phyloP scores from a whole-genome alignment of 2,329 filamentous ascomycete species.

The Pseudogymnoascus destructans region DNA sequence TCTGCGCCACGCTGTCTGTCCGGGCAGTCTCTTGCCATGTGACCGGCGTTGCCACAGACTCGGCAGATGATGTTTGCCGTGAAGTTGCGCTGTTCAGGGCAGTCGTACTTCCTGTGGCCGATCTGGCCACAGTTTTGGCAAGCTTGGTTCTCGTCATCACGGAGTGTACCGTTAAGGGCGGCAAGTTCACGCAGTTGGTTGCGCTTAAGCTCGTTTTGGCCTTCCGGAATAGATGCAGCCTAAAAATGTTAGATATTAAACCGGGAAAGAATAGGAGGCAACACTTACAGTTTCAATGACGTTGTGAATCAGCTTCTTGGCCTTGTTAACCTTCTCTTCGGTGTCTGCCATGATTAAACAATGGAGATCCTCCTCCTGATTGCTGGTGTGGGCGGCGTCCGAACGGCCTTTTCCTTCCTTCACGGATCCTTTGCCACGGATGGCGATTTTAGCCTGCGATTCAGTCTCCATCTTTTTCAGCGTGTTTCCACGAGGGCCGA shows the following conservation, averaged over 20 bases:
- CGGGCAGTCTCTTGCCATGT: conserved; percentile 96
- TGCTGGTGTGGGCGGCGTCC: conserved; percentile 97
- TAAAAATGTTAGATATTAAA: conserved; percentile 31
- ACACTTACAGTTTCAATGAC: conserved; percentile 88
- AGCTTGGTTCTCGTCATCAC: conserved; percentile 97
- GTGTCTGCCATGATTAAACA: conserved; percentile 99
- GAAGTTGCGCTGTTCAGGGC: conserved; percentile 92
- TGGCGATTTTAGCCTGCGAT: conserved; percentile 95
- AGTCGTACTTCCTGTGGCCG: conserved; percentile 97
- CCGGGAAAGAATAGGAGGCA: neutral
- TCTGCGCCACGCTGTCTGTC: conserved; percentile 79
- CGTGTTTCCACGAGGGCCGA: conserved; percentile 99
- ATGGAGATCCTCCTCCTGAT: conserved; percentile 98
- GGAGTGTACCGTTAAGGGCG: conserved; percentile 94
- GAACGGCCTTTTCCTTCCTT: conserved; percentile 99
- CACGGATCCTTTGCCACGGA: conserved; percentile 97
- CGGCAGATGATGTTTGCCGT: conserved; percentile 99
- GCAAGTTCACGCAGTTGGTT: conserved; percentile 97
- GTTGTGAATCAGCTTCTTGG: conserved; percentile 95
- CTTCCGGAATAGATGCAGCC: conserved; percentile 97
- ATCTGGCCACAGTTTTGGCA: conserved; percentile 99
- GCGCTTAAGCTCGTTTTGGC: conserved; percentile 96
- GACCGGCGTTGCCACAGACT: conserved; percentile 92
- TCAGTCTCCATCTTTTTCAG: conserved; percentile 99
- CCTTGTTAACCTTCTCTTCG: conserved; percentile 98